A percentile compares a stretch with the other conserved stretches of the same genome.
Conservation (phyloP, 2,329 filamentous ascomycete genomes). For the Lecanicillium sp. region DNA sequence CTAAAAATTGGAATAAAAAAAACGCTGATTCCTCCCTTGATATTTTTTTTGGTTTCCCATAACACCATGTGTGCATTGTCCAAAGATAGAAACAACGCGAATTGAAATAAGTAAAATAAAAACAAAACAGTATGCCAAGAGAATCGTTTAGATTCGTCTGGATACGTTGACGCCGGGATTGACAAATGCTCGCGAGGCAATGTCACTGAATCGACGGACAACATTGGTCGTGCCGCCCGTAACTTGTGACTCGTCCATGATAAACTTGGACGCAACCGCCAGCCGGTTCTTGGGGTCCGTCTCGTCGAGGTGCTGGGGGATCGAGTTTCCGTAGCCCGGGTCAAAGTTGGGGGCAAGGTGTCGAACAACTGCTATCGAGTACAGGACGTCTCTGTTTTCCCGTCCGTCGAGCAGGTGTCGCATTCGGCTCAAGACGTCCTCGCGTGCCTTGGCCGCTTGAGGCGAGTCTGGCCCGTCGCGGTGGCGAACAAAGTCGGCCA, state of each 20-base stretch:
- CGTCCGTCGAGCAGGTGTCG: slow-evolving; percentile 66
- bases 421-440: slow-evolving; percentile 56
- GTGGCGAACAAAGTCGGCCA: slow-evolving; percentile 56
- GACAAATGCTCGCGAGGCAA: slow-evolving; percentile 54
- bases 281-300: slow-evolving; percentile 58
- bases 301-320: slow-evolving; percentile 55
- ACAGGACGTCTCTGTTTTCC: slow-evolving; percentile 85
- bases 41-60: not conserved
- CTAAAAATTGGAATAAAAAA: too few relatives aligned
- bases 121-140: slow-evolving; percentile 6
- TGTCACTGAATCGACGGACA: slow-evolving; percentile 59
- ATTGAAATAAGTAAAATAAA: slow-evolving; percentile 21
- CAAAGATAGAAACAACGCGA: not conserved
- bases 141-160: slow-evolving; percentile 14
- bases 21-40: too few relatives aligned
- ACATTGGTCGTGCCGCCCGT: slow-evolving; percentile 67
- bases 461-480: slow-evolving; percentile 48
- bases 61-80: not conserved
- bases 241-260: slow-evolving; percentile 53
- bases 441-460: slow-evolving; percentile 42
- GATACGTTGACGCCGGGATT: slow-evolving; percentile 41
- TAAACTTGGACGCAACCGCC: slow-evolving; percentile 61
- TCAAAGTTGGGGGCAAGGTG: slow-evolving; percentile 61
- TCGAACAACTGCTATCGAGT: slow-evolving; percentile 75
- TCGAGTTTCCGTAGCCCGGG: slow-evolving; percentile 46